Conservation (phyloP, 129 eudicot species). For the Lactuca saligna region DNA sequence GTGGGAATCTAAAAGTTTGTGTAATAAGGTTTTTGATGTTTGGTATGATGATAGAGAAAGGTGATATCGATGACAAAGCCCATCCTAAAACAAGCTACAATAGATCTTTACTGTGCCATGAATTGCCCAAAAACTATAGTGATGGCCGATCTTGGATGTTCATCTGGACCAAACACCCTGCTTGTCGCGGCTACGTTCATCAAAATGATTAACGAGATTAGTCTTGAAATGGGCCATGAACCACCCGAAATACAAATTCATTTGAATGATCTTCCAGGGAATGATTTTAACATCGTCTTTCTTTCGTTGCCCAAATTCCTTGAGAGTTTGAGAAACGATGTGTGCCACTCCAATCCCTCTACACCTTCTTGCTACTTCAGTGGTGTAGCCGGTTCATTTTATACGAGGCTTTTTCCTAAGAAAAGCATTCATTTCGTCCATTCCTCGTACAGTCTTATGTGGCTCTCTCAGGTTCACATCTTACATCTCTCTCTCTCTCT, state of each 20-base stretch:
- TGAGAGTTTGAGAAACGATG: conserved; percentile 29
- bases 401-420: conserved; percentile 47
- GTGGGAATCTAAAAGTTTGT: too few species aligned
- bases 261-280: conserved; percentile 78
- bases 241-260: conserved; percentile 55
- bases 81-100: conserved; percentile 48
- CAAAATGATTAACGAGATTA: conserved; percentile 28
- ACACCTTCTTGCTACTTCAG: conserved; percentile 41
- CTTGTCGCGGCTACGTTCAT: conserved; percentile 40
- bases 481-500: background rate
- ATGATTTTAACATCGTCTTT: conserved; percentile 74
- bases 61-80: conserved; percentile 57
- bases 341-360: conserved; percentile 20
- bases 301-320: conserved; percentile 41
- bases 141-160: conserved; percentile 83
- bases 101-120: conserved; percentile 31
- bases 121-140: conserved; percentile 36
- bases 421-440: conserved; percentile 62
- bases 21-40: background rate
- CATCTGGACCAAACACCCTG: conserved; percentile 78
- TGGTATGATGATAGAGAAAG: conserved; percentile 37
- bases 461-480: conserved; percentile 61
- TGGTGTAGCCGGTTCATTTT: conserved; percentile 77
- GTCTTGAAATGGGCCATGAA: conserved; percentile 27
- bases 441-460: conserved; percentile 78